Percentiles rank a stretch among this genome's conserved stretches.
These are phyloP conservation scores for Colletotrichum sp. DNA, from an alignment of 2,329 filamentous ascomycete genomes.

Conservation along the genomic window DNA sequence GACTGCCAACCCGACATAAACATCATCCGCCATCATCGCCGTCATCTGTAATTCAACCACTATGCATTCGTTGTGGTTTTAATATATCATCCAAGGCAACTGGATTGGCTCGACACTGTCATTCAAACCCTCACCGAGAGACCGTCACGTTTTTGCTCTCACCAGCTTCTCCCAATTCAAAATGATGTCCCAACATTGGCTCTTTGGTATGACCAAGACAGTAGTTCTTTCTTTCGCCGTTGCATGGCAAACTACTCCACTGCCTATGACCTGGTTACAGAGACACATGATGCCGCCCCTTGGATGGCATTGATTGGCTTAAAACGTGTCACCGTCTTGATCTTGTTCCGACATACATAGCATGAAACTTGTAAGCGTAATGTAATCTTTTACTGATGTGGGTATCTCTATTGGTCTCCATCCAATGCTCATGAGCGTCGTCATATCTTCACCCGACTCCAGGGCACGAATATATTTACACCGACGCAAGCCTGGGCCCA, in stretches of 20 bases:
- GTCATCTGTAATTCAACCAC: background rate
- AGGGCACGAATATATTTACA: background rate
- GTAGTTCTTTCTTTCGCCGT: background rate
- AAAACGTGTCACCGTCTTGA: background rate
- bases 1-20: background rate
- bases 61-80: fast-evolving
- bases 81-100: fast-evolving
- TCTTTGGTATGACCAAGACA: background rate
- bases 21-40: background rate
- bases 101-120: background rate
- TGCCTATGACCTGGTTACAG: background rate
- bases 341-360: fast-evolving
- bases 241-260: background rate
- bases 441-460: background rate
- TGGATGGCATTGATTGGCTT: fast-evolving
- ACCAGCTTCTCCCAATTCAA: background rate
- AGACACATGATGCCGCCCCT: background rate
- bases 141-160: background rate
- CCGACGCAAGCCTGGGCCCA: background rate
- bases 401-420: slow-evolving; percentile 12
- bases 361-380: background rate
- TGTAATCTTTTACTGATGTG: background rate
- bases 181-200: fast-evolving
- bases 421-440: background rate
- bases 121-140: background rate